phyloP scores from a whole-genome alignment of 345 rosid genomes.

The Leavenworthia alabamica region DNA sequence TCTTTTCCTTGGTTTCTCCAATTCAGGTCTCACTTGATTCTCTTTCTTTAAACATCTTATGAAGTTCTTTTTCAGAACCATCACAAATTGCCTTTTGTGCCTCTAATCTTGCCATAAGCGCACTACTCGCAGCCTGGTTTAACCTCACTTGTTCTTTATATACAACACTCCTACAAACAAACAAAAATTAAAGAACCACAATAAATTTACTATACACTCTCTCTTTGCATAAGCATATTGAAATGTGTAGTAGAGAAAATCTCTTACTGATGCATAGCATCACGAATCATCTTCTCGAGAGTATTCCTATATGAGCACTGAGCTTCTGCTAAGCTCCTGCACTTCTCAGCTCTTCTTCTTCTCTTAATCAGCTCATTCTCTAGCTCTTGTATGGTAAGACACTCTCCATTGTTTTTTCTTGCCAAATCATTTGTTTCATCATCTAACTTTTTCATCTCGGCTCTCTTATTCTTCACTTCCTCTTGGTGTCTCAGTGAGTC shows the following conservation, averaged over 20 bases:
- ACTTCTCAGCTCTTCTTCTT: slow-evolving; percentile 86
- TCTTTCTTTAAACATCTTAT: slow-evolving; percentile 70
- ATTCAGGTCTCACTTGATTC: slow-evolving; percentile 61
- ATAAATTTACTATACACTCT: neutral
- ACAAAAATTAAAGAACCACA: neutral
- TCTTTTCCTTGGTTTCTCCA: slow-evolving; percentile 82
- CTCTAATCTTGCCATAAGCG: slow-evolving; percentile 85
- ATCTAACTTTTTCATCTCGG: slow-evolving; percentile 56
- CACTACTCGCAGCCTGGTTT: slow-evolving; percentile 76
- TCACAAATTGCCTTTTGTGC: slow-evolving; percentile 90
- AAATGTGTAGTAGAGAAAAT: neutral
- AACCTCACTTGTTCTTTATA: slow-evolving; percentile 90
- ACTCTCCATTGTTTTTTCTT: slow-evolving; percentile 60
- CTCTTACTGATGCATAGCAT: slow-evolving; percentile 98
- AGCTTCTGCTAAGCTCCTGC: slow-evolving; percentile 88
- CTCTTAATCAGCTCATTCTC: slow-evolving; percentile 65
- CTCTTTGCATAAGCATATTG: neutral
- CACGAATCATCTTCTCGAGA: slow-evolving; percentile 93
- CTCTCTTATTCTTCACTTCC: slow-evolving; percentile 52
- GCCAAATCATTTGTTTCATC: slow-evolving; percentile 53
- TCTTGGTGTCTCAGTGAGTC: slow-evolving; percentile 77
- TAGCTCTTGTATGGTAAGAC: slow-evolving; percentile 60
- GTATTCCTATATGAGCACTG: slow-evolving; percentile 75
- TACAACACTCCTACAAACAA: slow-evolving; percentile 67
- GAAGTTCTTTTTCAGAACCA: slow-evolving; percentile 81